Base-by-base conservation (phyloP, 306 rosid species). In the Malus sieversii region DNA sequence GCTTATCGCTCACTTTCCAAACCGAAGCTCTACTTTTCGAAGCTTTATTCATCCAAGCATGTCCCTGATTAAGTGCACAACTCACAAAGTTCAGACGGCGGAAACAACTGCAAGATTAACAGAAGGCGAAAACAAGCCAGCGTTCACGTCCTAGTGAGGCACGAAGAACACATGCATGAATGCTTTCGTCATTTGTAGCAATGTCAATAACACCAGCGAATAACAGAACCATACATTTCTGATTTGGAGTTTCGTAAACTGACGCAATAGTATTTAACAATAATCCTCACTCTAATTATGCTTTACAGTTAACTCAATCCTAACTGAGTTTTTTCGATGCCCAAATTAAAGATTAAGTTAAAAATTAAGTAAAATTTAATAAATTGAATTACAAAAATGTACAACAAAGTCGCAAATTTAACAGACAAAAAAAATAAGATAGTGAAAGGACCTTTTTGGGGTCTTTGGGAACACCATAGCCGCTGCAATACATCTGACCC, bases 391-490 rank as follows among this genome's bases (percentile, higher is more conserved):
- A 25, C 7, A 25, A 2, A 53, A 52, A 65, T 27, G 46, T 14
- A 40, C 59, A 32, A 78, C 16, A 30, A 45, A 64, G 3, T 40
- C 3, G 8, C 4, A 52, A 33, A 68, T 16, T 7, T 70, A 12
- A 55, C 10, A 15, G 27, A 20, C 73, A 33, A 35, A 32, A 32
- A 35, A 35, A 35, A 0, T 1, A 35, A 25, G 20, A 5, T 2
- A 33, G 38, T 23, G 25, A 32, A 7, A 19, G 8, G 55, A 93
- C 97, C 97, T 86, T 91, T 66, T 68, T 74, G 44, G 90, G 86
- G 78, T 91, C 77, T 85, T 42, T 86, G 7, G 84, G 66, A 75
- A 91, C 92, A 38, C 98, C 98, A 79, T 93, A 91, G 74, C 97
- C 98, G 68, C 84, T 82, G 71, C 67, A 76, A 73, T 89, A 89